Conservation (phyloP, 768 basidiomycete genomes). For the Mycena galericulata region DNA sequence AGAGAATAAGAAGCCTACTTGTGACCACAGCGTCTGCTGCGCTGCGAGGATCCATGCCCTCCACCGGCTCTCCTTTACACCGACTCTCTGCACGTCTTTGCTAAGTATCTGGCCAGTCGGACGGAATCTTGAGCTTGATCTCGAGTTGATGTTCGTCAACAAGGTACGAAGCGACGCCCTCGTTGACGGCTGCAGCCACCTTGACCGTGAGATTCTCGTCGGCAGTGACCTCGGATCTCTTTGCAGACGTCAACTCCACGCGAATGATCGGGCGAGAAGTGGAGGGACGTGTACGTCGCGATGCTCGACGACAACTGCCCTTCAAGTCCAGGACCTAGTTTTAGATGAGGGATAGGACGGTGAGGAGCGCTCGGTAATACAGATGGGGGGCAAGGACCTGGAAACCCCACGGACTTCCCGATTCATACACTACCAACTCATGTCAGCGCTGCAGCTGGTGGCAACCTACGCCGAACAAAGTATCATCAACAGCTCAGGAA, state of each 20-base stretch:
- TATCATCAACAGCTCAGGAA: slow-evolving; percentile 87
- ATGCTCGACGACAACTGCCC: slow-evolving; percentile 88
- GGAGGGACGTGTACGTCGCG: slow-evolving; percentile 79
- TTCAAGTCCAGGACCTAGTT: slow-evolving; percentile 89
- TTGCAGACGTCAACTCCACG: slow-evolving; percentile 83
- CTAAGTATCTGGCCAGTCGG: slow-evolving; percentile 95
- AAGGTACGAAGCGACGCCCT: slow-evolving; percentile 85
- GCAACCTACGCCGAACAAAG: slow-evolving; percentile 72
- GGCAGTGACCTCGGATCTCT: slow-evolving; percentile 62
- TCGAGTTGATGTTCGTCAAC: slow-evolving; percentile 97
- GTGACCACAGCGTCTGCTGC: slow-evolving; percentile 89
- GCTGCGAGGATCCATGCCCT: slow-evolving; percentile 93
- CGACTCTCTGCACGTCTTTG: slow-evolving; percentile 85
- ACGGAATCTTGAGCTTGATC: slow-evolving; percentile 85
- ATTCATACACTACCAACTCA: slow-evolving; percentile 66
- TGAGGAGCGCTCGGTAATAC: slow-evolving; percentile 88
- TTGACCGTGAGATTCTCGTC: slow-evolving; percentile 87
- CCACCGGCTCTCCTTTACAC: slow-evolving; percentile 94
- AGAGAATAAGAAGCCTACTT: slow-evolving; percentile 64
- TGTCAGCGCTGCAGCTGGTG: slow-evolving; percentile 11
- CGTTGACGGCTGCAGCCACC: slow-evolving; percentile 76
- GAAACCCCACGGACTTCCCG: slow-evolving; percentile 61
- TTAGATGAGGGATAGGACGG: slow-evolving; percentile 87
- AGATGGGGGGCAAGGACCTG: slow-evolving; percentile 86
- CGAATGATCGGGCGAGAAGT: slow-evolving; percentile 93